Evolutionary conservation across 2,329 filamentous ascomycete species (phyloP).

Genomic region (Aspergillus nomiae): DNA sequence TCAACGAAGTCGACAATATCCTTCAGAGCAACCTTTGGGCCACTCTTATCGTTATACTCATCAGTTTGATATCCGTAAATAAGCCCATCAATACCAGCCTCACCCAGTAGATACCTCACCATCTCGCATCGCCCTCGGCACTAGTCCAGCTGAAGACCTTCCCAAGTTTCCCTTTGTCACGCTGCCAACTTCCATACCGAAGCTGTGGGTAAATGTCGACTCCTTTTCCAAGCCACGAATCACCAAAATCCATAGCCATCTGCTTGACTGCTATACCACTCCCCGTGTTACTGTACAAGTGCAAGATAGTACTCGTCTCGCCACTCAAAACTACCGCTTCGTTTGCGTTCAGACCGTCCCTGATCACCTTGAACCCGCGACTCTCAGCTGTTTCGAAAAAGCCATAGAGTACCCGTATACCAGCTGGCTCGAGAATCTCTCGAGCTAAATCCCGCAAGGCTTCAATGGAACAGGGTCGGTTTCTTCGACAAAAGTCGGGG

Average conservation of each 20-base stretch:
- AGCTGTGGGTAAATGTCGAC: neutral
- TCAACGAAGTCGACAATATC: conserved; percentile 16
- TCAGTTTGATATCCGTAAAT: neutral
- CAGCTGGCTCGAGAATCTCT: conserved; percentile 15
- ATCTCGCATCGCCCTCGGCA: neutral
- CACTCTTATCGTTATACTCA: conserved; percentile 1
- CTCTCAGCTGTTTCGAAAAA: conserved; percentile 9
- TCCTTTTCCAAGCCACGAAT: neutral
- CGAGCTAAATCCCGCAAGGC: conserved; percentile 15
- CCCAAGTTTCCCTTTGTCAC: neutral
- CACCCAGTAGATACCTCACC: neutral
- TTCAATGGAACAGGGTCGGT: conserved; percentile 13
- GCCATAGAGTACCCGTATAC: conserved; percentile 19
- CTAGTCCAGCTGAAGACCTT: conserved; percentile 9
- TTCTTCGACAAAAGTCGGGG: conserved; percentile 12
- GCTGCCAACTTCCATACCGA: neutral
- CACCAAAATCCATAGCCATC: neutral
- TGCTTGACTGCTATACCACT: neutral
- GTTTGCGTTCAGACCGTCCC: conserved; percentile 6
- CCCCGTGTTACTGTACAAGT: neutral
- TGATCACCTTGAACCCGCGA: conserved; percentile 12
- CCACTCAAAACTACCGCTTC: conserved; percentile 3
- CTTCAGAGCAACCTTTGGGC: neutral
- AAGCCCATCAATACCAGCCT: conserved; percentile 5
- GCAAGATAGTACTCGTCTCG: neutral